Evolutionary conservation across 192 early-diverging fungal species (phyloP), one percentile per base, ranked within the genome.

Genomic region (Pilaira anomala): DNA sequence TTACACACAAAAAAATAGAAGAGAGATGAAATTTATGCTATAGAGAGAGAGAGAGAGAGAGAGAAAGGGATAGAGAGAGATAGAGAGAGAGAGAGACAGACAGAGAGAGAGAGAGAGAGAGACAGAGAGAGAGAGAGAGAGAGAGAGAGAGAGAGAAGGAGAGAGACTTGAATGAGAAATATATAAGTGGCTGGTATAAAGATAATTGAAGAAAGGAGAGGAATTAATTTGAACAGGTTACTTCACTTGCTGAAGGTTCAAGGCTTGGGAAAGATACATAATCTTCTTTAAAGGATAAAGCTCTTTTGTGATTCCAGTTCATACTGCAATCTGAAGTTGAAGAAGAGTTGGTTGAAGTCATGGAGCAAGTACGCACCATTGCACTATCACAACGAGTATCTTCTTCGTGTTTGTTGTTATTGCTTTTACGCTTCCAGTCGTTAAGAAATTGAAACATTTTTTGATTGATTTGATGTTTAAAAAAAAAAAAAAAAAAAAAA

Each of bases 241-340:
- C 36, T 22, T 39, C 55, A 11, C 11, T 58, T 26, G 44, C 44
- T 3, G 18, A 18, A 19, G 56, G 33, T 58, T 58, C 62, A 39
- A 63, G 49, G 41, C 62, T 50, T 16, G 62, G 62, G 24, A 63
- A 63, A 14, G 62, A 63, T 13, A 63, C 62, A 63, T 63, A 63
- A 7, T 63, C 62, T n/a, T 63, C 62, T 51, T 63, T 52, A 26
- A 63, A 63, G 12, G 62, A 63, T 51, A 33, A 8, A 7, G 33
- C 36, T n/a, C 48, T 30, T 42, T 63, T 63, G 49, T 63, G 48
- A 30, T 49, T 49, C 62, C 62, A 63, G 41, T 63, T 48, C 7
- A 49, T 63, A 28, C 62, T 63, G 11, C 48, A 63, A 52, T 51
- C 50, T 50, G 62, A 63, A n/a, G 62, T 29, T 39, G 62, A 52